A percentile compares a stretch with the other conserved stretches of the same genome.
Conservation (phyloP, 257 asterid species). For the Jacaranda mimosifolia region DNA sequence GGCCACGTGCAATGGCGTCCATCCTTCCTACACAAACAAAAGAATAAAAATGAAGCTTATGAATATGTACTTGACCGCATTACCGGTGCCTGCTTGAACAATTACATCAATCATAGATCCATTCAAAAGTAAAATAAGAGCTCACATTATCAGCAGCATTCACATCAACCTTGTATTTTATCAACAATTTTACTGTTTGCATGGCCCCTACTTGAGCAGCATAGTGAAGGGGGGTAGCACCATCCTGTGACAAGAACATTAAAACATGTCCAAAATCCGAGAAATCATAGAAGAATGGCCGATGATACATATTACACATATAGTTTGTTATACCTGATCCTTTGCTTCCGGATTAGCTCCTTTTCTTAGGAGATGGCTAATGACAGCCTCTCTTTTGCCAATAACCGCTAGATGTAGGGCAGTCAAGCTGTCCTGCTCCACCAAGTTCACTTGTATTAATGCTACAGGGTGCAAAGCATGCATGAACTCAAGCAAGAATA, state of each 20-base stretch:
- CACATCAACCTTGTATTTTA: slow-evolving; percentile 85
- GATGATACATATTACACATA: background rate
- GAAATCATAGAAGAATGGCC: slow-evolving; percentile 15
- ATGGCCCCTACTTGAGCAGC: slow-evolving; percentile 96
- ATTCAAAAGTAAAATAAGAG: slow-evolving; percentile 23
- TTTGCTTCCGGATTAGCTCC: slow-evolving; percentile 82
- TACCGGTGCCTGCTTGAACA: background rate
- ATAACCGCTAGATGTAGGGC: slow-evolving; percentile 87
- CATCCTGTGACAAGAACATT: slow-evolving; percentile 57
- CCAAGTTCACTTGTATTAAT: slow-evolving; percentile 19
- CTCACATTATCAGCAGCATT: slow-evolving; percentile 86
- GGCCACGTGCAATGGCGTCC: slow-evolving; percentile 95
- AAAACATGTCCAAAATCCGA: slow-evolving; percentile 18
- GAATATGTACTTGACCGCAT: background rate
- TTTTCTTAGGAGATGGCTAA: slow-evolving; percentile 92
- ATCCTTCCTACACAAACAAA: slow-evolving; percentile 69
- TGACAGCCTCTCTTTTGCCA: slow-evolving; percentile 90
- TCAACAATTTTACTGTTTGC: slow-evolving; percentile 87
- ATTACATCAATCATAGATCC: background rate
- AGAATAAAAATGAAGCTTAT: background rate
- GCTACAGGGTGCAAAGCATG: background rate
- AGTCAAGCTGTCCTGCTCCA: slow-evolving; percentile 83
- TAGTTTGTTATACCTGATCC: slow-evolving; percentile 65
- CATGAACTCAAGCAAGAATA: slow-evolving; percentile 28
- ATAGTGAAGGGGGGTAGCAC: slow-evolving; percentile 90